A percentile compares a stretch with the other conserved stretches of the same genome.
Conservation (phyloP, 495 filamentous ascomycete species). For the Neurospora sp. region DNA sequence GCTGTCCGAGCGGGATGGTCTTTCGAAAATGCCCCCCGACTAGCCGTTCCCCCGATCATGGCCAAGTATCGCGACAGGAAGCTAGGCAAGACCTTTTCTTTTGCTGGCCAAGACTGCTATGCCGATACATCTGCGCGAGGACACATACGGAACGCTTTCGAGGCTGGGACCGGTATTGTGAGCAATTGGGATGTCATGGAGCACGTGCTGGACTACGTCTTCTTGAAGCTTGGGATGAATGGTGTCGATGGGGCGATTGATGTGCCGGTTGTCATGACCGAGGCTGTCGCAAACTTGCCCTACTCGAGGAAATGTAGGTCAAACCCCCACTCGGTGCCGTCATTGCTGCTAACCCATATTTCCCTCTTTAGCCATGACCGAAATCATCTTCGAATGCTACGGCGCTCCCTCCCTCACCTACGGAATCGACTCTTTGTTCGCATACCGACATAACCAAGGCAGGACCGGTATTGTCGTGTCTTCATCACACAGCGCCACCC, state of each 20-base stretch:
- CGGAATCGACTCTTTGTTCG: slow-evolving; percentile 93
- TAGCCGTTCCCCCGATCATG: slow-evolving; percentile 79
- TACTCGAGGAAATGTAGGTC: slow-evolving; percentile 77
- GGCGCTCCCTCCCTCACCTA: slow-evolving; percentile 77
- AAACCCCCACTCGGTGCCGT: not conserved
- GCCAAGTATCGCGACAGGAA: slow-evolving; percentile 91
- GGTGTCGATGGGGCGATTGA: slow-evolving; percentile 63
- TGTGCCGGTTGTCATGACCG: slow-evolving; percentile 88
- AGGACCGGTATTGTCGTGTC: slow-evolving; percentile 83
- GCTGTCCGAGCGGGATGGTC: slow-evolving; percentile 90
- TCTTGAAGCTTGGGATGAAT: slow-evolving; percentile 84
- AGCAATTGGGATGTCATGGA: slow-evolving; percentile 98
- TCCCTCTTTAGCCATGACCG: slow-evolving; percentile 67
- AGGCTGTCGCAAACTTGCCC: slow-evolving; percentile 78
- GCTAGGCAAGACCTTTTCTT: slow-evolving; percentile 75
- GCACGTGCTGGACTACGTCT: slow-evolving; percentile 81
- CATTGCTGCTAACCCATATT: not conserved
- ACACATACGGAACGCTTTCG: slow-evolving; percentile 84
- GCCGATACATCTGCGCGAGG: slow-evolving; percentile 86
- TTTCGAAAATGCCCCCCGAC: slow-evolving; percentile 68
- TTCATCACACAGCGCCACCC: slow-evolving; percentile 85
- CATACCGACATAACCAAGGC: slow-evolving; percentile 84
- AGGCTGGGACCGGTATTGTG: slow-evolving; percentile 78
- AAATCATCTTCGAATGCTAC: slow-evolving; percentile 95
- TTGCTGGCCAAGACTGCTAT: slow-evolving; percentile 85